Percentiles rank a stretch among this genome's conserved stretches.
phyloP scores from a whole-genome alignment of 2,329 filamentous ascomycete species.

The Tolypocladium nubicola region DNA sequence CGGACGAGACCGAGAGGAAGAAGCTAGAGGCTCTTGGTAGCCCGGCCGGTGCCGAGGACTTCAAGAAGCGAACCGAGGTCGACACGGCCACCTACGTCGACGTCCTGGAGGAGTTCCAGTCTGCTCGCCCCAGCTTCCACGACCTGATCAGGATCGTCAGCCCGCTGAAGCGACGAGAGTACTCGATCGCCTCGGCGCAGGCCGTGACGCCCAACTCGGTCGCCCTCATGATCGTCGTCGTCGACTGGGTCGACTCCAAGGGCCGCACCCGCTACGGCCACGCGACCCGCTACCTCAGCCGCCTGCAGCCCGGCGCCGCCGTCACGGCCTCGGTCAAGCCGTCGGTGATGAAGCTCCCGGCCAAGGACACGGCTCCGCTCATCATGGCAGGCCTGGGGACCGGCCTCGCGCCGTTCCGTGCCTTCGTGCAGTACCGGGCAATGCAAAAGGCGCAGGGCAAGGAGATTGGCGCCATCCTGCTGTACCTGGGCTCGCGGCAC shows the following conservation, averaged over 20 bases:
- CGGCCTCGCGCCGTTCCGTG: slow-evolving; percentile 95
- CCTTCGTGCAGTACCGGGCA: slow-evolving; percentile 95
- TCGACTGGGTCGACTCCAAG: slow-evolving; percentile 83
- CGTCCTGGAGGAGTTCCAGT: slow-evolving; percentile 78
- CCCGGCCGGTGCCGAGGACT: slow-evolving; percentile 73
- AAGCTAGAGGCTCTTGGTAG: slow-evolving; percentile 67
- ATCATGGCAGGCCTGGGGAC: slow-evolving; percentile 99
- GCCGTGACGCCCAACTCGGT: slow-evolving; percentile 86
- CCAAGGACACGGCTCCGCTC: slow-evolving; percentile 76
- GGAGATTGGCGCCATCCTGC: slow-evolving; percentile 81
- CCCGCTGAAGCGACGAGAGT: slow-evolving; percentile 93
- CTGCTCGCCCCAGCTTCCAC: slow-evolving; percentile 78
- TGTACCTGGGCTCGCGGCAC: slow-evolving; percentile 96
- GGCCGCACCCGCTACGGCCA: slow-evolving; percentile 88
- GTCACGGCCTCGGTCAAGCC: slow-evolving; percentile 94
- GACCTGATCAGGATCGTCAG: slow-evolving; percentile 80
- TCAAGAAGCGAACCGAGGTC: slow-evolving; percentile 84
- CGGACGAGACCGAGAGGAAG: slow-evolving; percentile 71
- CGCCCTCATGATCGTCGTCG: slow-evolving; percentile 91
- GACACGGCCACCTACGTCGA: slow-evolving; percentile 90
- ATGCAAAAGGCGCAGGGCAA: slow-evolving; percentile 97
- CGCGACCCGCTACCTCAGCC: slow-evolving; percentile 80
- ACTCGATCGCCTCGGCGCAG: slow-evolving; percentile 97
- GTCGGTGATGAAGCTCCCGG: slow-evolving; percentile 97
- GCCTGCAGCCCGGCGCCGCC: slow-evolving; percentile 61